Conservation (phyloP, 129 eudicot genomes). For the Kitagawia praeruptora region DNA sequence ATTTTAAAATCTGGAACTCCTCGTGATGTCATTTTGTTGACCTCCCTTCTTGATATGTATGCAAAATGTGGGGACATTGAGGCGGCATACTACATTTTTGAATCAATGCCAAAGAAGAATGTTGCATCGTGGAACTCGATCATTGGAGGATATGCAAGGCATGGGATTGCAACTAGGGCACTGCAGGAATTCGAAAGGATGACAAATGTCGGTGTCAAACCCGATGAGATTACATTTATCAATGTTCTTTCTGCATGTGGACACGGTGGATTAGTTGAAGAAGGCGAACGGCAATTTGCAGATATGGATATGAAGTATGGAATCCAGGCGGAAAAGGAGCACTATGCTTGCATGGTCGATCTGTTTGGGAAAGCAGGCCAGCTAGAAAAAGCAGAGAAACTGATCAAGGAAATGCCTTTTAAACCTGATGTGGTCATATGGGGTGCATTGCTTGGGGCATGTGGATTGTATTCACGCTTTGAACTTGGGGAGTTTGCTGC, state of each 20-base stretch:
- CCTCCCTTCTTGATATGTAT: constrained; percentile 68
- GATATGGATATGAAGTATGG: constrained; percentile 45
- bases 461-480: constrained; percentile 50
- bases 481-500: constrained; percentile 43
- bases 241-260: constrained; percentile 74
- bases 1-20: constrained; percentile 44
- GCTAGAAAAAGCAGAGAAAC: constrained; percentile 54
- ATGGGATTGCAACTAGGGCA: constrained; percentile 51
- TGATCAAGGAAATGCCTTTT: constrained; percentile 64
- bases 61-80: constrained; percentile 83
- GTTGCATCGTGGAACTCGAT: constrained; percentile 72
- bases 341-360: constrained; percentile 89
- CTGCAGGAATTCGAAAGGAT: constrained; percentile 56
- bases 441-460: constrained; percentile 81
- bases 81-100: constrained; percentile 38
- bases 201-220: constrained; percentile 39
- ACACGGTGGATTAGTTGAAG: constrained; percentile 70
- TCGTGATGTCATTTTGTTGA: constrained; percentile 47
- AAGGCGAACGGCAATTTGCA: constrained; percentile 52
- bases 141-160: constrained; percentile 67
- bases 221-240: constrained; percentile 55
- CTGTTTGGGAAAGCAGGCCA: constrained; percentile 73
- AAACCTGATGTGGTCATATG: constrained; percentile 77
- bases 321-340: constrained; percentile 50
- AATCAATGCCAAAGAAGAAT: constrained; percentile 45